Base-by-base conservation (phyloP, 352 stramenopile genomes). In the Phytophthora podocarpi region DNA sequence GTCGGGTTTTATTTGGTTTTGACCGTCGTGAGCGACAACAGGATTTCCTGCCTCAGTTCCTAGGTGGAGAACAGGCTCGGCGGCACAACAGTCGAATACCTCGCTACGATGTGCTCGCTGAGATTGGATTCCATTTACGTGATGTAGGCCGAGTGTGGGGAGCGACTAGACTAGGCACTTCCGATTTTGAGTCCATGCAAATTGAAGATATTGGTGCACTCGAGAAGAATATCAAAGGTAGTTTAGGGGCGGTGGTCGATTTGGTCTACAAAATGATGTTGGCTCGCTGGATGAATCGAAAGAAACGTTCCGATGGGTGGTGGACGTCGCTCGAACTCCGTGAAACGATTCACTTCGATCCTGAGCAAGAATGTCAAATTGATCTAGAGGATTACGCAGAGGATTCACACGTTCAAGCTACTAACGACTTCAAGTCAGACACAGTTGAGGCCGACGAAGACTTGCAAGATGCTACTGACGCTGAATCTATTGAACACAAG, bases 231-330 rank as follows among this genome's bases (percentile, higher is more conserved):
- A 78, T 87, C 41, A 87, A 87, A 69, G n/a, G 58, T 9, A 54
- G 50, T 24, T 59, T 87, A 2, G 43, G 39, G 0, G 41, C 31
- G 1, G 53, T 80, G 16, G 65, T 78, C 6, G 54, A 82, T 47
- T 43, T 83, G 11, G 39, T 81, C 20, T 83, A 85, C 54, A 69
- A 72, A 23, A 76, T 82, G 59, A 82, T 77, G 42, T 32, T 85
- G 10, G 75, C 68, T 52, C 66, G 75, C 28, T 85, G 76, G 76
- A 75, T 76, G 27, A 42, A 73, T 28, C 47, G 72, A 43, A 60
- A 42, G 21, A 58, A 64, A 32, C 68, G 24, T 20, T 31, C 59
- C 7, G 30, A 23, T 15, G 45, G 58, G 23, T 74, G 50, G 53
- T 72, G 47, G 59, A n/a, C 24, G 16, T 58, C 49, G n/a, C 34